Evolutionary conservation across 768 basidiomycete genomes (phyloP).

Genomic region (Naganishia randhawae): DNA sequence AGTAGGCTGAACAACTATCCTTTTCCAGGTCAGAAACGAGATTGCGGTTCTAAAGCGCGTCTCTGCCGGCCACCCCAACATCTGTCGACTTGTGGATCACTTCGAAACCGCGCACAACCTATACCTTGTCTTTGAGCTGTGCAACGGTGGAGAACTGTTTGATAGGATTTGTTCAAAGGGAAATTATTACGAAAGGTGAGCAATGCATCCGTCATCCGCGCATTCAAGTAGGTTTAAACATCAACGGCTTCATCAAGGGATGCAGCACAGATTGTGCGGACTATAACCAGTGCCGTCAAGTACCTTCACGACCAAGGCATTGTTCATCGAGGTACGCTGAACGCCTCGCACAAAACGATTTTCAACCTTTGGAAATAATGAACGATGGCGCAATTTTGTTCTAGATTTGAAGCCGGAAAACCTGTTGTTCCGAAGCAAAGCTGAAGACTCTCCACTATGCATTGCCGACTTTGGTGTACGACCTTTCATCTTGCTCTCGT

Average conservation of each 20-base stretch:
- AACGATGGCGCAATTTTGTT: not conserved
- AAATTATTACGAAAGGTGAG: constrained; percentile 89
- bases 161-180: constrained; percentile 97
- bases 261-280: constrained; percentile 80
- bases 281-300: constrained; percentile 77
- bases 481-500: constrained; percentile 10
- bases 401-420: constrained; percentile 98
- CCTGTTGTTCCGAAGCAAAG: constrained; percentile 82
- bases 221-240: not conserved
- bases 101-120: constrained; percentile 95
- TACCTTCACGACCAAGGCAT: constrained; percentile 89
- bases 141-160: constrained; percentile 97
- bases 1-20: not conserved
- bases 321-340: constrained; percentile 76
- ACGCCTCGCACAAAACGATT: not conserved
- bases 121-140: constrained; percentile 91
- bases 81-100: constrained; percentile 92
- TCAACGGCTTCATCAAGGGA: constrained; percentile 58
- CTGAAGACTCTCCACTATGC: constrained; percentile 90
- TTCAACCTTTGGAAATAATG: not conserved
- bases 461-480: constrained; percentile 94
- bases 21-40: constrained; percentile 84
- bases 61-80: constrained; percentile 81
- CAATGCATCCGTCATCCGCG: constrained; percentile 18
- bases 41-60: constrained; percentile 90